Evolutionary conservation across 2,329 filamentous ascomycete genomes (phyloP).

Genomic region (Boeremia lycopersici): DNA sequence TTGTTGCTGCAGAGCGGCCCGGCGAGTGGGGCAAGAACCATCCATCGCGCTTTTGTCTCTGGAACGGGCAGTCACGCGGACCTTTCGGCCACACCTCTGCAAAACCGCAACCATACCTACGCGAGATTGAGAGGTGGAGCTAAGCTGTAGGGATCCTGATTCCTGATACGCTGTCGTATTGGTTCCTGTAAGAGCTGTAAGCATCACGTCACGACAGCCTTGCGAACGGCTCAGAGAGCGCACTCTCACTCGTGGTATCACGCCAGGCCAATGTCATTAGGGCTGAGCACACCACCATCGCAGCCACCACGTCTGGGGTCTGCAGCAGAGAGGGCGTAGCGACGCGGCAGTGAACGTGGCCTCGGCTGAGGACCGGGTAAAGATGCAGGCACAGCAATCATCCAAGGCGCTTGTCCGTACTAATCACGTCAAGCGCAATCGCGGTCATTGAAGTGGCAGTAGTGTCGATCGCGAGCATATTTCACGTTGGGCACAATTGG

Average conservation of each 20-base stretch:
- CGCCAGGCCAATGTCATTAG: slow-evolving; percentile 14
- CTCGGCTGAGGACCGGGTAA: slow-evolving; percentile 13
- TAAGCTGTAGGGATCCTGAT: slow-evolving; percentile 13
- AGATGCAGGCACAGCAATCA: slow-evolving; percentile 11
- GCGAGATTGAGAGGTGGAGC: slow-evolving; percentile 10
- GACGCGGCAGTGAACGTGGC: slow-evolving; percentile 13
- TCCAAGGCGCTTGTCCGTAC: slow-evolving; percentile 6
- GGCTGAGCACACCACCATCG: slow-evolving; percentile 15
- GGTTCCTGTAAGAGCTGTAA: slow-evolving; percentile 10
- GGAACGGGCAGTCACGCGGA: slow-evolving; percentile 16
- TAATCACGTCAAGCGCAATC: background rate
- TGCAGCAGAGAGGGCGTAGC: slow-evolving; percentile 8
- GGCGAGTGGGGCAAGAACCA: slow-evolving; percentile 13
- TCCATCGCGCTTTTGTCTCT: background rate
- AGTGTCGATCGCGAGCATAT: background rate
- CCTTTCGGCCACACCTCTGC: background rate
- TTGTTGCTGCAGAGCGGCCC: slow-evolving; percentile 17
- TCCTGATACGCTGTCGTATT: slow-evolving; percentile 15
- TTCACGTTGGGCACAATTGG: slow-evolving; percentile 7
- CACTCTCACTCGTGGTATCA: slow-evolving; percentile 7
- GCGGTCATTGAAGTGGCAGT: slow-evolving; percentile 2
- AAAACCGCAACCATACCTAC: slow-evolving; percentile 2
- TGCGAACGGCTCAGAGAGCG: slow-evolving; percentile 10
- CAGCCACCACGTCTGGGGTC: slow-evolving; percentile 8
- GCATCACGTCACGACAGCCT: slow-evolving; percentile 18